phyloP scores from a whole-genome alignment of 2,329 filamentous ascomycete species.

The Colletotrichum graminicola region DNA sequence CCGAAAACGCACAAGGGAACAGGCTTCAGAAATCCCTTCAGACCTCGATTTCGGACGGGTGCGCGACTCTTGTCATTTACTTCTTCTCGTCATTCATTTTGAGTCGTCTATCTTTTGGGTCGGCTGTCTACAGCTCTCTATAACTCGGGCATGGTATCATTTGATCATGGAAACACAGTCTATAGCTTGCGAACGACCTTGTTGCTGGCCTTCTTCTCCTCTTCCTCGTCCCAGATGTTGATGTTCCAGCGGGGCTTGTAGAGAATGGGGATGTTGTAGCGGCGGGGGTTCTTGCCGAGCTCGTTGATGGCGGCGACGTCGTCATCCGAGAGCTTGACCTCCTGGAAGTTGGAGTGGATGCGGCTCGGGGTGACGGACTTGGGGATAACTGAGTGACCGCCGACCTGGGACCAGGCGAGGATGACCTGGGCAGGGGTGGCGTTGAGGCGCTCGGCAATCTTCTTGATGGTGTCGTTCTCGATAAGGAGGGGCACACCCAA shows the following conservation, averaged over 20 bases:
- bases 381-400: slow-evolving; percentile 79
- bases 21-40: no score
- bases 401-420: slow-evolving; percentile 69
- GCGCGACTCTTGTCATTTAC: neutral
- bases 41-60: neutral
- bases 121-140: slow-evolving; percentile 20
- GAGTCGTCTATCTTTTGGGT: slow-evolving; percentile 23
- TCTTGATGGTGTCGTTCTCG: slow-evolving; percentile 67
- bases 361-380: slow-evolving; percentile 78
- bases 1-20: no score
- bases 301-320: slow-evolving; percentile 72
- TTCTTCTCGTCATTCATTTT: slow-evolving; percentile 30
- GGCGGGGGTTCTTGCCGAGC: slow-evolving; percentile 66
- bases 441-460: slow-evolving; percentile 64
- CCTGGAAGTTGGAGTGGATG: slow-evolving; percentile 78
- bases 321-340: slow-evolving; percentile 70
- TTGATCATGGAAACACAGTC: neutral
- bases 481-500: slow-evolving; percentile 64
- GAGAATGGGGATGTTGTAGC: slow-evolving; percentile 60
- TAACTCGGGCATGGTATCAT: slow-evolving; percentile 29
- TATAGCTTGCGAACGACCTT: slow-evolving; percentile 57
- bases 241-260: slow-evolving; percentile 64
- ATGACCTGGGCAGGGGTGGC: slow-evolving; percentile 60
- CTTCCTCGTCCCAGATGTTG: slow-evolving; percentile 66
- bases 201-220: slow-evolving; percentile 63